A percentile compares a stretch with the other conserved stretches of the same genome.
Evolutionary conservation across 2,329 filamentous ascomycete species (phyloP).

Genomic region (Colletotrichum phormii): DNA sequence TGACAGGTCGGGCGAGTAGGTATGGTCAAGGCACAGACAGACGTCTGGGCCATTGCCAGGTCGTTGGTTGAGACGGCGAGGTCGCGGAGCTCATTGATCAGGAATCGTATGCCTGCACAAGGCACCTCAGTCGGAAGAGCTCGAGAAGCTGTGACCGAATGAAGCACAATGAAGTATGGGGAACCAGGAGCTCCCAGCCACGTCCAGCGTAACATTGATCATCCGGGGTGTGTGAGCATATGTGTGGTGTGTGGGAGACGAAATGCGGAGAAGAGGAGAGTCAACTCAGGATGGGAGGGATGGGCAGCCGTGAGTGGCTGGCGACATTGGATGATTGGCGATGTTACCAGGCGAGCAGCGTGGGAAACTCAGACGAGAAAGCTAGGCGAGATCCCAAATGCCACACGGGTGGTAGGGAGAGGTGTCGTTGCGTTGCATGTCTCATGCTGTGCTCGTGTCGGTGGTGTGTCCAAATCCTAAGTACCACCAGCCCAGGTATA

Average conservation of each 20-base stretch:
- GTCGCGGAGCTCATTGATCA: background rate
- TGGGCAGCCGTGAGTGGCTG: constrained; percentile 7
- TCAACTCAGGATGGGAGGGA: background rate
- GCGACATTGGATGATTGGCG: constrained; percentile 16
- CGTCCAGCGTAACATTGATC: constrained; percentile 4
- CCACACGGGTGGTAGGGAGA: background rate
- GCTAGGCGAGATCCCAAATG: background rate
- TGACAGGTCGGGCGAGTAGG: background rate
- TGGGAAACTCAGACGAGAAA: constrained; percentile 4
- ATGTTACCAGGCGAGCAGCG: constrained; percentile 4
- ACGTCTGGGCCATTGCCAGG: too few species aligned
- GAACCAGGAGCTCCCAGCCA: constrained; percentile 3
- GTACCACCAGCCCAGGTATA: background rate
- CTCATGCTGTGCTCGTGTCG: constrained; percentile 14
- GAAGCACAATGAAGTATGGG: background rate
- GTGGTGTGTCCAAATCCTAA: background rate
- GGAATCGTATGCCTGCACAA: background rate
- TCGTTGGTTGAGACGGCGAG: background rate
- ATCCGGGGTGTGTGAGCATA: constrained; percentile 2
- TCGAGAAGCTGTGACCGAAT: background rate
- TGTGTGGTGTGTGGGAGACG: background rate
- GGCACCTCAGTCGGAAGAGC: background rate
- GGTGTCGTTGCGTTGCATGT: background rate
- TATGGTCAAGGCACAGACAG: background rate
- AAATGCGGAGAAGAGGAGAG: constrained; percentile 13